A percentile compares a stretch with the other conserved stretches of the same genome.
Conservation (phyloP, 164 flowering plant species). For the Sedum album region DNA sequence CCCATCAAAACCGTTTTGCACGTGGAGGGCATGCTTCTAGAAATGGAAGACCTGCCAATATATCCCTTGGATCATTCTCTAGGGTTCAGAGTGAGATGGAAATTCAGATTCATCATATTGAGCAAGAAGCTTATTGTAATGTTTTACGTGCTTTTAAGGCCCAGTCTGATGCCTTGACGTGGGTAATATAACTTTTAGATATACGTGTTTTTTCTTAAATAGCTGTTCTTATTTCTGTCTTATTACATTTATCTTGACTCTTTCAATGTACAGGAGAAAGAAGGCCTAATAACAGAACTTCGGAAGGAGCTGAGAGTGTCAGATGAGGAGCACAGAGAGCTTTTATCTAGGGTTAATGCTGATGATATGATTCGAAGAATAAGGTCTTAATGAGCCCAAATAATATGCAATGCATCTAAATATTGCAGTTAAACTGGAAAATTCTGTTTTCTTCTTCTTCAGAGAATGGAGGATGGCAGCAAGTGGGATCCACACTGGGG, state of each 20-base stretch:
- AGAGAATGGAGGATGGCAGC: constrained; percentile 45
- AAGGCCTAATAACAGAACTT: constrained; percentile 57
- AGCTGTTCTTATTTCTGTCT: not conserved
- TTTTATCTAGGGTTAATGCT: constrained; percentile 45
- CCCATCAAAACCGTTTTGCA: constrained; percentile 24
- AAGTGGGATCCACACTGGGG: constrained; percentile 20
- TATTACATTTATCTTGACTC: too few species aligned
- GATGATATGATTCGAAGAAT: constrained; percentile 51
- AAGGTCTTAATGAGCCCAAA: constrained; percentile 21
- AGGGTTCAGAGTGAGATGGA: constrained; percentile 23
- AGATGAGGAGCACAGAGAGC: constrained; percentile 59
- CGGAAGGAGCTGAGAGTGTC: constrained; percentile 63
- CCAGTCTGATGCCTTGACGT: constrained; percentile 8
- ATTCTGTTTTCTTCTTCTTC: constrained; percentile 9
- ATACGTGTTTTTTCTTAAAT: not conserved
- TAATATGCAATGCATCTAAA: not conserved
- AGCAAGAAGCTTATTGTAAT: constrained; percentile 6
- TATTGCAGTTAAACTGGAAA: constrained; percentile 9
- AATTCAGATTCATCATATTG: constrained; percentile 3
- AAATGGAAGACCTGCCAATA: constrained; percentile 21
- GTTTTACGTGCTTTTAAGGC: constrained; percentile 11
- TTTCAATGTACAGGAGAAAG: constrained; percentile 13
- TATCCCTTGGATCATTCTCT: constrained; percentile 25
- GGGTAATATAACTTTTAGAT: not conserved
- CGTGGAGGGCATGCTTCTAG: constrained; percentile 18